A percentile compares a stretch with the other conserved stretches of the same genome.
Conservation (phyloP, 179 eudicot species). For the Spergularia azorica region DNA sequence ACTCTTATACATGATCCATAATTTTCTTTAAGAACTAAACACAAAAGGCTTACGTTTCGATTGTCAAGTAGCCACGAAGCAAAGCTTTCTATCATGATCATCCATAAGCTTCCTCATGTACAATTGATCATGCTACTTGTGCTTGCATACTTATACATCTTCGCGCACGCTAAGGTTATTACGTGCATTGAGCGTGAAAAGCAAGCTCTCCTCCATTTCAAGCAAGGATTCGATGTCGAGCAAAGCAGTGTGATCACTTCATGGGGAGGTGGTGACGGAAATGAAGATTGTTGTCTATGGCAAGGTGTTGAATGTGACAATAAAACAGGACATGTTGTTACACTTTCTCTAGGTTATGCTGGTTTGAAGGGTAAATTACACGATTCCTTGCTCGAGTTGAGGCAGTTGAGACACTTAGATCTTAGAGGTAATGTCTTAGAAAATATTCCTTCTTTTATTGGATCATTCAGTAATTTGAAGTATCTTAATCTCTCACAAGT, state of each 20-base stretch:
- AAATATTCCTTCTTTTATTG: conserved; percentile 20
- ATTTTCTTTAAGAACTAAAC: no score
- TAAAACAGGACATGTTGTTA: conserved; percentile 8
- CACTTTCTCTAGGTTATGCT: conserved; percentile 11
- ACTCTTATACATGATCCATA: no score
- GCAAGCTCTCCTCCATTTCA: conserved; percentile 5
- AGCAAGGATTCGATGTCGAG: background rate
- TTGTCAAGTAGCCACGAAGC: background rate
- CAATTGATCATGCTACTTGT: background rate
- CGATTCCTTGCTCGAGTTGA: conserved; percentile 1
- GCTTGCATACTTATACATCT: background rate
- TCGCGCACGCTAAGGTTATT: background rate
- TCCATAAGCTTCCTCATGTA: background rate
- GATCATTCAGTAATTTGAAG: conserved; percentile 18
- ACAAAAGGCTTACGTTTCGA: no score
- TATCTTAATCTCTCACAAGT: conserved; percentile 17
- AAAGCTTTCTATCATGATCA: background rate
- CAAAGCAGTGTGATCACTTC: background rate
- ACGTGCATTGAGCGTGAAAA: conserved; percentile 7
- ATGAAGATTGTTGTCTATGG: conserved; percentile 13
- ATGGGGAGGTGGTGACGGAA: background rate
- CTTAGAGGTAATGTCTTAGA: conserved; percentile 10
- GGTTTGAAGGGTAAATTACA: conserved; percentile 6
- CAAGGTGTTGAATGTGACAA: background rate
- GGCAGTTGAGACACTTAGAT: conserved; percentile 4